Evolutionary conservation across 805 yeast species (phyloP), one percentile per base, ranked within the genome.

Genomic region (Kuraishia cidri): DNA sequence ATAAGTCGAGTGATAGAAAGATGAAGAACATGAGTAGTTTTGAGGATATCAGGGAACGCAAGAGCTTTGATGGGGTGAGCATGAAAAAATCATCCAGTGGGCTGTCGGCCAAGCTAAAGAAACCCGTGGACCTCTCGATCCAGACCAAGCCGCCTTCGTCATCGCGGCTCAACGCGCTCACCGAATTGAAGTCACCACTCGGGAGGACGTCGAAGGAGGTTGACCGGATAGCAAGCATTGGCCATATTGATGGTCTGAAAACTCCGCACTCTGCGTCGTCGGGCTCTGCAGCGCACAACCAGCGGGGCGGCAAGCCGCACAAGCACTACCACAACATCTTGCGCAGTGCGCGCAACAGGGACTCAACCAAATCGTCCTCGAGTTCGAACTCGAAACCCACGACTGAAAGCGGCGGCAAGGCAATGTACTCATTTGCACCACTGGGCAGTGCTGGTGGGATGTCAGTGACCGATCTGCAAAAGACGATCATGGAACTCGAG

Each of bases 391-490:
- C 67, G 0, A 49, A 49, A 32, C 35, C 46, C 8, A 36, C 51
- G 4, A 34, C 42, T 3, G 54, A 47, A 5, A 48, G 53, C 8
- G 58, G 59, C 1, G 46, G 59, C 1, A 50, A 56, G 11, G 47
- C 61, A 2, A 26, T 59, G 16, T 62, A 61, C 37, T 56, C 66
- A 0, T 62, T 62, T 40, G 52, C 44, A 25, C 56, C 59, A 2
- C 45, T 54, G 8, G 35, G 44, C 3, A 42, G 35, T 4, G 42
- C 38, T 22, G 41, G 37, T 18, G 47, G 51, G 10, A 36, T 50
- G 38, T 52, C 52, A 10, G 52, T 42, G 3, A 51, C 46, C 33
- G 54, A 50, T 4, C 30, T 54, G 11, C 50, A 54, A 26, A 52
- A 46, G 24, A 48, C 56, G n/a, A 39, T 55, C 14, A 39, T 44